Evolutionary conservation across 306 rosid species (phyloP).

Genomic region (Gillenia trifoliata): DNA sequence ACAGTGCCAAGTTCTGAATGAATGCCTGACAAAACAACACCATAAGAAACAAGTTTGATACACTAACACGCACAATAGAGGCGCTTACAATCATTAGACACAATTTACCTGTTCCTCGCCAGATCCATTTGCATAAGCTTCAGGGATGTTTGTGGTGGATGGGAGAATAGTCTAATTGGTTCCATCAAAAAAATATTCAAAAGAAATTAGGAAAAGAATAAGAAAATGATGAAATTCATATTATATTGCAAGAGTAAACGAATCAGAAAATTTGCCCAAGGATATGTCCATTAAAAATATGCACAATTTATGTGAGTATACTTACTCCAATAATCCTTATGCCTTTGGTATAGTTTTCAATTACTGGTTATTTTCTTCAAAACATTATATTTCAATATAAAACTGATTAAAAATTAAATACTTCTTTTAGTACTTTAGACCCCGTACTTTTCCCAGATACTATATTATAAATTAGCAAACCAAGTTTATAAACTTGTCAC

Average conservation of each 20-base stretch:
- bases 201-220: neutral
- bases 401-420: neutral
- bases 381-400: neutral
- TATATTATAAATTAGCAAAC: neutral
- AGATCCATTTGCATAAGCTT: slow-evolving; percentile 84
- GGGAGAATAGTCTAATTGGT: slow-evolving; percentile 64
- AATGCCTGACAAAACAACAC: slow-evolving; percentile 52
- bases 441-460: too few relatives aligned
- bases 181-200: slow-evolving; percentile 4
- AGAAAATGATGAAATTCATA: neutral
- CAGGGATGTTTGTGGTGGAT: slow-evolving; percentile 71
- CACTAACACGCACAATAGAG: neutral
- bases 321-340: neutral
- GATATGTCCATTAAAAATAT: neutral
- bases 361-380: neutral
- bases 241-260: neutral
- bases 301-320: neutral
- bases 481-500: neutral
- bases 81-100: neutral
- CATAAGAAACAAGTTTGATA: neutral
- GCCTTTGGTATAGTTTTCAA: neutral
- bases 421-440: neutral
- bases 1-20: slow-evolving; percentile 89
- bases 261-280: neutral
- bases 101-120: slow-evolving; percentile 77